Evolutionary conservation across 106 monocot genomes (phyloP).

Genomic region (Triglochin maritima): DNA sequence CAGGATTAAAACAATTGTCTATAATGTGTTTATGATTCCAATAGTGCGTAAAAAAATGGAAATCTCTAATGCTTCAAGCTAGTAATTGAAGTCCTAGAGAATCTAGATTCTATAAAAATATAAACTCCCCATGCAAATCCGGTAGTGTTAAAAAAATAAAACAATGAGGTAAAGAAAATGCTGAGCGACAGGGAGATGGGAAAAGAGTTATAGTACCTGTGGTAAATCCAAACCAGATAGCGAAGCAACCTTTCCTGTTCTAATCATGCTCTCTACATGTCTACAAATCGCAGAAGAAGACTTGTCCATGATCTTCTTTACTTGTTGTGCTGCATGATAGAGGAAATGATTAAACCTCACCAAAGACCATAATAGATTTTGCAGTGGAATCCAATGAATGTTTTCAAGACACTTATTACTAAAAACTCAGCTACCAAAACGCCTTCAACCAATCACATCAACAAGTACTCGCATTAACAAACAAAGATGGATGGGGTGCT

Average conservation of each 20-base stretch:
- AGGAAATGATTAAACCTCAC: neutral
- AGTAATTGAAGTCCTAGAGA: too few species aligned
- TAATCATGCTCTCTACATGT: conserved; percentile 61
- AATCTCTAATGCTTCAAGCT: too few species aligned
- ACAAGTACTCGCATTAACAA: too few species aligned
- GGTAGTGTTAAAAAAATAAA: neutral
- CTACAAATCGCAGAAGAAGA: conserved; percentile 30
- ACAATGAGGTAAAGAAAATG: neutral
- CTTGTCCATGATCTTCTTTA: conserved; percentile 49
- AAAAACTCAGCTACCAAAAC: too few species aligned
- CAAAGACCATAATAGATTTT: neutral
- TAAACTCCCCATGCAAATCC: too few species aligned
- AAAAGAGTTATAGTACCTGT: conserved; percentile 35
- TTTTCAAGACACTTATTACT: neutral
- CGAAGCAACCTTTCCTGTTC: conserved; percentile 47
- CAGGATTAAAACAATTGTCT: too few species aligned
- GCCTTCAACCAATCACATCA: too few species aligned
- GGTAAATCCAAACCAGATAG: conserved; percentile 56
- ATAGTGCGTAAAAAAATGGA: too few species aligned
- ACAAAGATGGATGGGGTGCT: too few species aligned
- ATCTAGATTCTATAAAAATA: too few species aligned
- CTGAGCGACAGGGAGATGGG: too few species aligned
- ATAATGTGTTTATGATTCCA: too few species aligned
- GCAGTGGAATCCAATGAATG: neutral
- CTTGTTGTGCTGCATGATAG: conserved; percentile 28